Conservation (phyloP, 331 rosid genomes). For the Erythrophleum ivorense region DNA sequence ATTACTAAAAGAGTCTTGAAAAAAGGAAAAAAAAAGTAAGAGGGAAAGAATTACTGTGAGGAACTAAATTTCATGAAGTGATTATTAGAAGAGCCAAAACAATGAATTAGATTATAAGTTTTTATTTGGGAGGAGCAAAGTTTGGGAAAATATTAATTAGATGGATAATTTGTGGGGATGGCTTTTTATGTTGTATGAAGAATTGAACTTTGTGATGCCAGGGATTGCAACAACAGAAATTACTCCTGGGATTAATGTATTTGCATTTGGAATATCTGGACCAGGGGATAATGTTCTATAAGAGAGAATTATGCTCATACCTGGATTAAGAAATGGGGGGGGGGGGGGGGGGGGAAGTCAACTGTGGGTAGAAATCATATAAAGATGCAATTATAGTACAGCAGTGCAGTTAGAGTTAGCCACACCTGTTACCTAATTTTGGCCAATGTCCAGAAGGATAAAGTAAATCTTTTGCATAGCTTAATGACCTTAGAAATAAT, state of each 20-base stretch:
- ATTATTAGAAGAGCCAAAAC: slow-evolving; percentile 3
- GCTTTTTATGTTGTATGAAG: not conserved
- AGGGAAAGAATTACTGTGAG: not conserved
- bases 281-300: not conserved
- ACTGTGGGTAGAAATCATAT: not conserved
- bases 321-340: not conserved
- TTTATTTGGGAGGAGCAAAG: not conserved
- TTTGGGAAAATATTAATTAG: not conserved
- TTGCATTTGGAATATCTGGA: not conserved
- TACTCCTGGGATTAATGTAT: not conserved
- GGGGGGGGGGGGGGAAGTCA: not conserved
- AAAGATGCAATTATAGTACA: not conserved
- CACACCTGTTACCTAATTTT: not conserved
- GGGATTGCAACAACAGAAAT: not conserved
- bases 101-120: not conserved
- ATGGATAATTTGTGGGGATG: not conserved
- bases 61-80: not conserved
- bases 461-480: not conserved
- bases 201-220: not conserved
- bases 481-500: not conserved
- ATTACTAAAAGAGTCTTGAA: not conserved
- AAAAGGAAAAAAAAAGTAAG: not conserved
- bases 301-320: not conserved
- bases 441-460: not conserved
- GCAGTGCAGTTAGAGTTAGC: not conserved